phyloP scores from a whole-genome alignment of 2,329 filamentous ascomycete species.

The Raffaelea deltoideospora region DNA sequence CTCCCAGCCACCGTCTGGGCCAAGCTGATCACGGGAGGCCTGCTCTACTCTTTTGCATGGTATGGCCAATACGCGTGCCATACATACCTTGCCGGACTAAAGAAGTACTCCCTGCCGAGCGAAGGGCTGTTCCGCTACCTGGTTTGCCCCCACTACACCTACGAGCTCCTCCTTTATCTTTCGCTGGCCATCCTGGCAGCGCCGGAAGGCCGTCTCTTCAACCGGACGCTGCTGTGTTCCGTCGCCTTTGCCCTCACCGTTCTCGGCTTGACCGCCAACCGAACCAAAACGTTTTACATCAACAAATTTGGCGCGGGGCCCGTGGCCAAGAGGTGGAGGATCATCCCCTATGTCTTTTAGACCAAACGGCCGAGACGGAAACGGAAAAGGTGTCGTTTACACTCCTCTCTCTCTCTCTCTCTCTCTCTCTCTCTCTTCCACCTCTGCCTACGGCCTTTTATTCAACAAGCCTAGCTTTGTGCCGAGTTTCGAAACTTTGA shows the following conservation, averaged over 20 bases:
- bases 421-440: too few relatives aligned
- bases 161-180: constrained; percentile 73
- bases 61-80: constrained; percentile 63
- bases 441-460: too few relatives aligned
- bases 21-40: constrained; percentile 39
- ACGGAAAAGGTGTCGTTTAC: too few relatives aligned
- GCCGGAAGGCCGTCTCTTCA: constrained; percentile 48
- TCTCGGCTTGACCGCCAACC: constrained; percentile 64
- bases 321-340: constrained; percentile 52
- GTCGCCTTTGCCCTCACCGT: constrained; percentile 63
- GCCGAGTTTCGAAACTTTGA: constrained; percentile 63
- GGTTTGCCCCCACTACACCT: constrained; percentile 82
- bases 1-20: constrained; percentile 12
- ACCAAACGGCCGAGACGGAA: too few relatives aligned
- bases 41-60: constrained; percentile 55
- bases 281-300: constrained; percentile 66
- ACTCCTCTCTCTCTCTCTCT: too few relatives aligned
- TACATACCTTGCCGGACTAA: constrained; percentile 50
- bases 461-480: constrained; percentile 41
- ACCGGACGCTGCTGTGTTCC: constrained; percentile 57
- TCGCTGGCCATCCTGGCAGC: constrained; percentile 62
- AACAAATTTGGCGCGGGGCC: constrained; percentile 55
- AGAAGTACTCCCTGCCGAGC: constrained; percentile 70
- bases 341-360: constrained; percentile 62
- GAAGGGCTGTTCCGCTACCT: constrained; percentile 57